phyloP scores from a whole-genome alignment of 495 filamentous ascomycete species.

The Acidomyces sp. region DNA sequence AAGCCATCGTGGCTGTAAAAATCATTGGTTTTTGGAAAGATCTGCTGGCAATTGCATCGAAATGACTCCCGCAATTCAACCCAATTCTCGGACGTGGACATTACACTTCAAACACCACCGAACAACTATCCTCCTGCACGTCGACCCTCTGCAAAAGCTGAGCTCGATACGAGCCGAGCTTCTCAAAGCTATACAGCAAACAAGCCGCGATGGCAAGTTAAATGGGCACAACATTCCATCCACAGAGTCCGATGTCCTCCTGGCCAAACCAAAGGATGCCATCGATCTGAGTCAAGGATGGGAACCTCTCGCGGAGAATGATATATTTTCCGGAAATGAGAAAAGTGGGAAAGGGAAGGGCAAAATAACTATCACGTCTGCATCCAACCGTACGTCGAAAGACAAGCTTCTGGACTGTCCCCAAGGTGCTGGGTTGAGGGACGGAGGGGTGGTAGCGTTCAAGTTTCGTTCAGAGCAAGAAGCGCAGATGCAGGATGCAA shows the following conservation, averaged over 20 bases:
- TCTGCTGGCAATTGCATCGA: no score
- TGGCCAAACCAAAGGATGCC: constrained; percentile 42
- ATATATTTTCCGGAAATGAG: constrained; percentile 6
- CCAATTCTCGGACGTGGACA: constrained; percentile 39
- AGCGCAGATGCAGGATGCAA: constrained; percentile 11
- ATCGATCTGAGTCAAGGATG: constrained; percentile 48
- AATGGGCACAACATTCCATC: constrained; percentile 38
- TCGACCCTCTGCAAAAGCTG: constrained; percentile 48
- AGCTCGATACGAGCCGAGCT: constrained; percentile 48
- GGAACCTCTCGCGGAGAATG: constrained; percentile 20
- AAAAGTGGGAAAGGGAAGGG: constrained; percentile 24
- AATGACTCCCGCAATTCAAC: constrained; percentile 22
- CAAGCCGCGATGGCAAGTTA: constrained; percentile 35
- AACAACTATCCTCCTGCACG: constrained; percentile 62
- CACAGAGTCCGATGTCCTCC: constrained; percentile 36
- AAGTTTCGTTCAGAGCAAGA: constrained; percentile 36
- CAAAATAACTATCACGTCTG: constrained; percentile 21
- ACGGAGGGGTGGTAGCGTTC: constrained; percentile 59
- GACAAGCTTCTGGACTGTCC: constrained; percentile 29
- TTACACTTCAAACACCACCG: constrained; percentile 69
- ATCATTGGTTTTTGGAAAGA: not conserved
- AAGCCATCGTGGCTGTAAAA: not conserved
- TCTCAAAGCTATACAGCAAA: constrained; percentile 38
- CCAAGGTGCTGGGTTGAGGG: constrained; percentile 38
- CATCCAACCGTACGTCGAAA: no score